Base-by-base conservation (phyloP, 2,329 filamentous ascomycete genomes). In the Trichothecium roseum region DNA sequence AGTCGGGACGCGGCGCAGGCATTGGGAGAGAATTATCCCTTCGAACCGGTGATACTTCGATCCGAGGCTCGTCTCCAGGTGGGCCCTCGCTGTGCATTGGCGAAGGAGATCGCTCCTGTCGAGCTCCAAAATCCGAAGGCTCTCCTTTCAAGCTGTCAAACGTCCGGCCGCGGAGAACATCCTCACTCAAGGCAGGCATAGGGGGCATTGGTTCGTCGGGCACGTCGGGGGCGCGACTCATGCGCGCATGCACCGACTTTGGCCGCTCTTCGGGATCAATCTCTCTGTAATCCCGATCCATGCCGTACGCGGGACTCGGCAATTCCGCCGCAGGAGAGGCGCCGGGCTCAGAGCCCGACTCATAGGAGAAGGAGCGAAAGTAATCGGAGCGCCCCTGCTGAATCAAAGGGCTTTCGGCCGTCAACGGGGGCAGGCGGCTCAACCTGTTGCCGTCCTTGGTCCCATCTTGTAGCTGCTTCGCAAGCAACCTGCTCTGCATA, bases 401-500 rank as follows among this genome's bases (percentile, higher is more conserved):
- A 59, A 85, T 62, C 39, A 95, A 68, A 36, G 89, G 87, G 48
- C 86, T 86, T 40, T 84, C 81, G 27, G 86, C 81, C 15, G 84
- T 85, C 40, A 88, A 66, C 6, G 87, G 86, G 3, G 88, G 85
- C 30, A 96, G 64, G 29, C 89, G 75, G 60, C 88, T 95, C 60
- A 95, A 74, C 39, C 88, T 76, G 44, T 79, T 77, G 34, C 84
- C 87, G 42, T 74, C 73, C 51, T 74, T 78, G 50, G 76, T 73
- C 43, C 75, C 80, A 46, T 91, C 81, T 56, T 94, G 81, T 41
- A 98, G 75, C 59, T 94, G 83, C 60, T 78, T 84, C 28, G 87
- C 87, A 35, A 98, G 72, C 48, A 93, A 64, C 39, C 89, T 81
- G 48, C 88, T 93, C 54, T 96, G 89, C 42, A 89, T 72, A 16